Evolutionary conservation across 1,284 basidiomycete genomes (phyloP).

Genomic region (Gastroboletus turbinatus): DNA sequence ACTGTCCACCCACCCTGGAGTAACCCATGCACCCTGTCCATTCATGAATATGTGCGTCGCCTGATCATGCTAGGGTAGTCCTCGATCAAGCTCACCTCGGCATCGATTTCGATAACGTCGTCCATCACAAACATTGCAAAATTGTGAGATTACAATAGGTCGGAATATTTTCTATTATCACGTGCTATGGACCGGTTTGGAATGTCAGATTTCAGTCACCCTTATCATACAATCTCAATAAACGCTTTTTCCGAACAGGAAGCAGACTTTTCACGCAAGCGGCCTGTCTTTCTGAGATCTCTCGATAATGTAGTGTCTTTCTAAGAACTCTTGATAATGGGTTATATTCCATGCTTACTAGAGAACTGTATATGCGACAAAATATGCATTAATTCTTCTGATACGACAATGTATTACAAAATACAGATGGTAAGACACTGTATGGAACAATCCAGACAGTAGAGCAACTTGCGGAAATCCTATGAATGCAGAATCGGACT

Average conservation of each 20-base stretch:
- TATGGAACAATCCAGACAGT: not conserved
- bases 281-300: not conserved
- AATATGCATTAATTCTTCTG: not conserved
- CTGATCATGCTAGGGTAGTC: not conserved
- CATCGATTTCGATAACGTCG: constrained; percentile 18
- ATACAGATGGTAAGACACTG: not conserved
- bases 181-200: too few species aligned
- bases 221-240: not conserved
- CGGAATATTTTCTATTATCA: too few species aligned
- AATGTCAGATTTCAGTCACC: too few species aligned
- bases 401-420: not conserved
- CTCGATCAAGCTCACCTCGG: constrained; percentile 19
- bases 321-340: not conserved
- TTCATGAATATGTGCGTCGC: constrained; percentile 1
- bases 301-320: not conserved
- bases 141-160: too few species aligned
- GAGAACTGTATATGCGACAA: not conserved
- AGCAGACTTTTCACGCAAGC: not conserved
- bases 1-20: constrained; percentile 39
- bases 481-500: too few species aligned
- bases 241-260: not conserved
- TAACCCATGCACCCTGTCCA: constrained; percentile 44
- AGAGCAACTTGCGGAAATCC: not conserved
- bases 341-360: not conserved
- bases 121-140: not conserved